Evolutionary conservation across 768 basidiomycete genomes (phyloP).

Genomic region (Pisolithus microcarpus): DNA sequence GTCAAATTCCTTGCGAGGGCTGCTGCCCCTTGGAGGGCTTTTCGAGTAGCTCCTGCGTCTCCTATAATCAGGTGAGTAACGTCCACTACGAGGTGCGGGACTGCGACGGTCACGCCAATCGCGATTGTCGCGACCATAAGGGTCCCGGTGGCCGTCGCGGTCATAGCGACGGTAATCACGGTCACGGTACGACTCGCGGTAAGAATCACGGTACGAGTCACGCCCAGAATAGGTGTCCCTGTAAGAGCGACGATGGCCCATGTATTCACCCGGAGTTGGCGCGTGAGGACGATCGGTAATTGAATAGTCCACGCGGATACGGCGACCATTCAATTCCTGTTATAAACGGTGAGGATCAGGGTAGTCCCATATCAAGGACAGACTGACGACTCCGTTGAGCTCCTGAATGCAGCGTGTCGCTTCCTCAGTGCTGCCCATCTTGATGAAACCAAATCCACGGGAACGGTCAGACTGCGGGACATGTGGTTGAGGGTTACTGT

Average conservation of each 20-base stretch:
- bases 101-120: slow-evolving; percentile 81
- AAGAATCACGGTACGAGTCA: slow-evolving; percentile 37
- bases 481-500: slow-evolving; percentile 17
- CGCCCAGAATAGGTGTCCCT: slow-evolving; percentile 40
- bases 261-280: slow-evolving; percentile 96
- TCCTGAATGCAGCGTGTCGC: slow-evolving; percentile 83
- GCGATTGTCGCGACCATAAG: slow-evolving; percentile 61
- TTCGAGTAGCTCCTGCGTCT: slow-evolving; percentile 71
- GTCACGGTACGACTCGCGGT: slow-evolving; percentile 41
- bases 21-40: slow-evolving; percentile 72
- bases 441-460: slow-evolving; percentile 96
- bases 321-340: slow-evolving; percentile 89
- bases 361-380: no score
- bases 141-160: slow-evolving; percentile 48
- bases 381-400: slow-evolving; percentile 83
- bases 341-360: background rate
- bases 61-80: slow-evolving; percentile 74
- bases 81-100: slow-evolving; percentile 56
- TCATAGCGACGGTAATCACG: slow-evolving; percentile 35
- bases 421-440: slow-evolving; percentile 85
- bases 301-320: slow-evolving; percentile 95
- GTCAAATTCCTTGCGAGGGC: slow-evolving; percentile 45
- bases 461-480: slow-evolving; percentile 77
- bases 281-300: slow-evolving; percentile 91
- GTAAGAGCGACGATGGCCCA: slow-evolving; percentile 73